These are phyloP conservation scores for Lentinula edodes DNA, from an alignment of 768 basidiomycete genomes.

Conservation along the genomic window DNA sequence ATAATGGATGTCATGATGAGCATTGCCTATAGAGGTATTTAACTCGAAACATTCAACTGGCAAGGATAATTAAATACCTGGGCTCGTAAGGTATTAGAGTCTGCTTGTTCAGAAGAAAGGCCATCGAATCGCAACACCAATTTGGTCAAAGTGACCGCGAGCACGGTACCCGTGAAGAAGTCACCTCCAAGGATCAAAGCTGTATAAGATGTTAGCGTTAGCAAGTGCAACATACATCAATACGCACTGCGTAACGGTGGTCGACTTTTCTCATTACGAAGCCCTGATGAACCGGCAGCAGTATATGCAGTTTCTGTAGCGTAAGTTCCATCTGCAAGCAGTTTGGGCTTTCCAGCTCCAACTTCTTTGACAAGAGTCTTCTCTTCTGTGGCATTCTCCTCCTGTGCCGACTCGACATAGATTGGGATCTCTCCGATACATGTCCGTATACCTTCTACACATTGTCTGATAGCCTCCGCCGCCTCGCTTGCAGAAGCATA, in stretches of 20 bases:
- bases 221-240: neutral
- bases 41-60: neutral
- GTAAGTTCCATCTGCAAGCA: constrained; percentile 95
- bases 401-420: constrained; percentile 79
- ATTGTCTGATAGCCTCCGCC: constrained; percentile 58
- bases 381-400: constrained; percentile 72
- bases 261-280: constrained; percentile 83
- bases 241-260: constrained; percentile 75
- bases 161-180: constrained; percentile 91
- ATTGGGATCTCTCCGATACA: constrained; percentile 98
- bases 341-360: constrained; percentile 57
- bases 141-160: constrained; percentile 89
- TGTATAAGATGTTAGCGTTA: constrained; percentile 17
- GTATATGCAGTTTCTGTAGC: constrained; percentile 93
- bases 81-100: constrained; percentile 74
- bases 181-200: constrained; percentile 91
- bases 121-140: constrained; percentile 68
- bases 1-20: constrained; percentile 97
- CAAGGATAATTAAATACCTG: constrained; percentile 45
- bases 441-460: constrained; percentile 75
- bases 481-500: constrained; percentile 26
- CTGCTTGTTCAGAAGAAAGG: constrained; percentile 35
- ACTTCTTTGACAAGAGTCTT: constrained; percentile 38
- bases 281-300: constrained; percentile 49
- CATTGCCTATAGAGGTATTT: constrained; percentile 63